phyloP scores from a whole-genome alignment of 371 early-diverging fungal genomes.

The Saksenaea oblongispora region DNA sequence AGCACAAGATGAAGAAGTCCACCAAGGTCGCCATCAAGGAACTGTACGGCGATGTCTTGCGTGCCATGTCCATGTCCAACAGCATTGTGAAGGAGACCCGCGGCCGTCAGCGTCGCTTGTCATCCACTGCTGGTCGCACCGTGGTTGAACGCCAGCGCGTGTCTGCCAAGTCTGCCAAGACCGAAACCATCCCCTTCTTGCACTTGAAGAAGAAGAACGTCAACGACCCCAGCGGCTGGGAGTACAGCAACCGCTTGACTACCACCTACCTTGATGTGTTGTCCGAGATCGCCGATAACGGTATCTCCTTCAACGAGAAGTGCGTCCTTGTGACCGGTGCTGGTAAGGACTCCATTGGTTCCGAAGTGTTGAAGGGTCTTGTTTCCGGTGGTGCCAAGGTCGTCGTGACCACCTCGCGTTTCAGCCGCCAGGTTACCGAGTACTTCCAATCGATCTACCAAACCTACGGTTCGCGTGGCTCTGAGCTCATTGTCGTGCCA shows the following conservation, averaged over 20 bases:
- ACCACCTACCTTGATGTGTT: slow-evolving; percentile 76
- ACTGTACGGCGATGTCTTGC: slow-evolving; percentile 74
- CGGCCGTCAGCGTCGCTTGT: slow-evolving; percentile 51
- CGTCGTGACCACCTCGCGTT: slow-evolving; percentile 92
- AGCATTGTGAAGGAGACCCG: slow-evolving; percentile 62
- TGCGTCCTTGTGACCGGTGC: slow-evolving; percentile 91
- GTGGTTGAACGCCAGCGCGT: slow-evolving; percentile 49
- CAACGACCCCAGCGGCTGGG: slow-evolving; percentile 68
- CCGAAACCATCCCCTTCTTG: slow-evolving; percentile 80
- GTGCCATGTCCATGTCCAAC: slow-evolving; percentile 75
- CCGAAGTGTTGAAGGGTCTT: slow-evolving; percentile 84
- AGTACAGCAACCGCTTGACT: slow-evolving; percentile 74
- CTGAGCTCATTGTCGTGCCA: slow-evolving; percentile 89
- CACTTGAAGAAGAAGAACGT: slow-evolving; percentile 71
- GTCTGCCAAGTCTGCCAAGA: slow-evolving; percentile 52
- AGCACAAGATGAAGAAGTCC: slow-evolving; percentile 74
- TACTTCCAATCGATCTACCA: slow-evolving; percentile 92
- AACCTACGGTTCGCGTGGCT: slow-evolving; percentile 85
- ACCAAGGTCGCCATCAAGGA: slow-evolving; percentile 72
- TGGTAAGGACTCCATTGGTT: slow-evolving; percentile 91
- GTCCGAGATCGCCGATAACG: slow-evolving; percentile 69
- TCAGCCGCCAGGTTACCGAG: slow-evolving; percentile 78
- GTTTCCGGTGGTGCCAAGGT: slow-evolving; percentile 91
- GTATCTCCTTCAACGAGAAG: slow-evolving; percentile 81
- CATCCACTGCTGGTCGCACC: slow-evolving; percentile 43